Conservation (phyloP, 176 grass and related monocot species). For the Panicum miliaceum region DNA sequence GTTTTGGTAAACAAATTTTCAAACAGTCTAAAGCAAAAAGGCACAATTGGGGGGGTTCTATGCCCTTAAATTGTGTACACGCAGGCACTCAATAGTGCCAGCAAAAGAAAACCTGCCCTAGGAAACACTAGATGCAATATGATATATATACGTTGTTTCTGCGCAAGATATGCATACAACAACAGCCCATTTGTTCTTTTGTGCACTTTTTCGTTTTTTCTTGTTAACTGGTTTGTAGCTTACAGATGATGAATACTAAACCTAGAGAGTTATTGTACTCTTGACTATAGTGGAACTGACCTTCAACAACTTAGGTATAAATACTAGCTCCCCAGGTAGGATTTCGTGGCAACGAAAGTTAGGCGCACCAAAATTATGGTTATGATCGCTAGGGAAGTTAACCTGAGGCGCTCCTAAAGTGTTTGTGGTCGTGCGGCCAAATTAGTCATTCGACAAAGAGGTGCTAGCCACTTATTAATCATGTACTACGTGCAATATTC, state of each 20-base stretch:
- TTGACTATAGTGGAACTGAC: not conserved
- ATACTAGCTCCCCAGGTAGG: not conserved
- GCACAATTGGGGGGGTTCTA: not conserved
- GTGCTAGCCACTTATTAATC: not conserved
- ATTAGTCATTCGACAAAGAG: not conserved
- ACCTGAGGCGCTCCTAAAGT: not conserved
- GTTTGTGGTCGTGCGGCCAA: not conserved
- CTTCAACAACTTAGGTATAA: not conserved
- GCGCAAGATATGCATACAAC: not conserved
- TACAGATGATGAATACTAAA: not conserved
- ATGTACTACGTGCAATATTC: not conserved
- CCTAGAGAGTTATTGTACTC: not conserved
- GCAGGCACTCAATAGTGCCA: not conserved
- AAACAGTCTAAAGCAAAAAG: not conserved
- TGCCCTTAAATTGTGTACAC: not conserved
- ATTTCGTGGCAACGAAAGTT: not conserved
- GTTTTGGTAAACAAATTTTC: not conserved
- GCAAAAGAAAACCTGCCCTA: not conserved
- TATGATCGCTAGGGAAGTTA: not conserved
- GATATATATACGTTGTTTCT: not conserved
- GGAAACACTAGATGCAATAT: not conserved
- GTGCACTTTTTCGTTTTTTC: not conserved
- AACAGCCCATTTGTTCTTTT: not conserved
- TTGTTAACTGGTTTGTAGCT: not conserved
- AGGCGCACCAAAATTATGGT: not conserved